These are phyloP conservation scores for Gaultheria prostrata DNA, from an alignment of 148 eudicot species.

Conservation along the genomic window DNA sequence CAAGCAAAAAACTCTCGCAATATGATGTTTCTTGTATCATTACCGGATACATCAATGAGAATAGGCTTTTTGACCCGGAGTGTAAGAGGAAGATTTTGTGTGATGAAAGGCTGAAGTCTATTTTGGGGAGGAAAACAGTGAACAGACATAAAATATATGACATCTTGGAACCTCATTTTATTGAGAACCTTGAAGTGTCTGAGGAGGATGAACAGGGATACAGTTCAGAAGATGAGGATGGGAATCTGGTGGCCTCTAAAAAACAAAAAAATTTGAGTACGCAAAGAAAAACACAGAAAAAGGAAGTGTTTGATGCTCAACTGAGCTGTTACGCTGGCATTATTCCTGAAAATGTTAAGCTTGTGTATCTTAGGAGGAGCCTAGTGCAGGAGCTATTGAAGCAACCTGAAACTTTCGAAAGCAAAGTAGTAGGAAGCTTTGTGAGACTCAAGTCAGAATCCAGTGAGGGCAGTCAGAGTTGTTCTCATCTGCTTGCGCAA, in stretches of 20 bases:
- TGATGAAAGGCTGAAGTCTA: slow-evolving; percentile 46
- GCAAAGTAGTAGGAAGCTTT: slow-evolving; percentile 72
- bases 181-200: slow-evolving; percentile 54
- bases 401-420: slow-evolving; percentile 58
- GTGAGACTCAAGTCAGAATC: slow-evolving; percentile 67
- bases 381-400: slow-evolving; percentile 54
- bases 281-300: slow-evolving; percentile 21
- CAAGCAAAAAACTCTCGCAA: slow-evolving; percentile 40
- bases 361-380: slow-evolving; percentile 72
- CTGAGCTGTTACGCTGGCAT: slow-evolving; percentile 56
- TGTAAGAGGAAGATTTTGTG: slow-evolving; percentile 56
- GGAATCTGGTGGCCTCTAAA: slow-evolving; percentile 30
- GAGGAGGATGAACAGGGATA: slow-evolving; percentile 46
- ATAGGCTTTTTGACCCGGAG: slow-evolving; percentile 39
- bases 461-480: slow-evolving; percentile 30
- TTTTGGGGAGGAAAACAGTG: slow-evolving; percentile 53
- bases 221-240: slow-evolving; percentile 42
- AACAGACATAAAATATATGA: slow-evolving; percentile 40
- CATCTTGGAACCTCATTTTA: slow-evolving; percentile 54
- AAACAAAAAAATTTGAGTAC: slow-evolving; percentile 41
- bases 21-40: slow-evolving; percentile 45
- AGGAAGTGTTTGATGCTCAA: slow-evolving; percentile 24
- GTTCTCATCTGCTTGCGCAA: slow-evolving; percentile 57
- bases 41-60: slow-evolving; percentile 40
- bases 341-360: slow-evolving; percentile 57